phyloP scores from a whole-genome alignment of 495 filamentous ascomycete species.

The Aspergillus biplanus region DNA sequence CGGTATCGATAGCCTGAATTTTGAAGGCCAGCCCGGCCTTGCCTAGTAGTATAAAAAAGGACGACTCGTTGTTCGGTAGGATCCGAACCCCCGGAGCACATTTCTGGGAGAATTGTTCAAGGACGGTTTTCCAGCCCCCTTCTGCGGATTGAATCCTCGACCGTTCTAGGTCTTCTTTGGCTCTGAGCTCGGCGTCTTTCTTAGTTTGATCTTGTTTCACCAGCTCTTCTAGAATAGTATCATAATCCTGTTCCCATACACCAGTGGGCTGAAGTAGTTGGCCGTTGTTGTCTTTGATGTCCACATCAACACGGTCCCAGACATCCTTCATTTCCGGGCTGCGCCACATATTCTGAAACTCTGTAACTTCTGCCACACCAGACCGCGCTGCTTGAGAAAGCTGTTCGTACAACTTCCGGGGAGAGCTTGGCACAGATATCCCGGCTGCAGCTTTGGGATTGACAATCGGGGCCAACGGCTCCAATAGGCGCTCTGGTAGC shows the following conservation, averaged over 20 bases:
- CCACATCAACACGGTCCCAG: constrained; percentile 40
- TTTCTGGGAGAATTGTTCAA: constrained; percentile 36
- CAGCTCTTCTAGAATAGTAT: constrained; percentile 38
- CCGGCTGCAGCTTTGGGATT: constrained; percentile 28
- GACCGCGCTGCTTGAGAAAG: constrained; percentile 32
- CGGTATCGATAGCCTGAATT: constrained; percentile 27
- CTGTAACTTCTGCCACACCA: constrained; percentile 34
- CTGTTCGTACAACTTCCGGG: constrained; percentile 30
- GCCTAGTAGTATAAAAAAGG: constrained; percentile 34
- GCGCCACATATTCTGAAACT: constrained; percentile 43
- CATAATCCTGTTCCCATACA: constrained; percentile 49
- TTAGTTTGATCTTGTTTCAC: constrained; percentile 30
- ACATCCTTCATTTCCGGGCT: constrained; percentile 40
- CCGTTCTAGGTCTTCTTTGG: constrained; percentile 35
- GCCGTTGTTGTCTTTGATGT: constrained; percentile 42
- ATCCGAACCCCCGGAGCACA: constrained; percentile 37
- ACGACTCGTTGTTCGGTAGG: constrained; percentile 27
- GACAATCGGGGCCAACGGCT: constrained; percentile 38
- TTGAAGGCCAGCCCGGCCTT: constrained; percentile 43
- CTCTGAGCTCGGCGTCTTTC: constrained; percentile 30
- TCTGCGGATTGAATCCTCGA: constrained; percentile 34
- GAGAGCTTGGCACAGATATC: constrained; percentile 31
- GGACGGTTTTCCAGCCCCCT: constrained; percentile 37
- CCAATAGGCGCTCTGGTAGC: constrained; percentile 43
- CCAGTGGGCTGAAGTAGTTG: constrained; percentile 41